These are phyloP conservation scores for Austroboletus eburneus DNA, from an alignment of 768 basidiomycete species.

Conservation along the genomic window DNA sequence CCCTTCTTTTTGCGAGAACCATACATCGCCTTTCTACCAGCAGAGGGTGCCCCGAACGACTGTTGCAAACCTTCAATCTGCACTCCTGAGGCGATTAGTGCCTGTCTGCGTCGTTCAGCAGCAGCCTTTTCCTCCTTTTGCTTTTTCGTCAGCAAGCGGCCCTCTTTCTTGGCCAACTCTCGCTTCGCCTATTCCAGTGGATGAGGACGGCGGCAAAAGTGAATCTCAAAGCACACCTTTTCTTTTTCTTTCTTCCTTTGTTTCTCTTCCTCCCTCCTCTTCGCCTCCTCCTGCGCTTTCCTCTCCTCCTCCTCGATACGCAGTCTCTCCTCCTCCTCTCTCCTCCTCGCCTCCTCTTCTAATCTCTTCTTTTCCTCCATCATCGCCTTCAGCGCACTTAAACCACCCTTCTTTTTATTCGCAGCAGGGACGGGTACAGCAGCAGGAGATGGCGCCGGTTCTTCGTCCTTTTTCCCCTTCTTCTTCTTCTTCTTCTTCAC, in stretches of 20 bases:
- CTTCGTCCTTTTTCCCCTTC: slow-evolving; percentile 71
- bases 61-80: slow-evolving; percentile 88
- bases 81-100: slow-evolving; percentile 84
- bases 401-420: slow-evolving; percentile 70
- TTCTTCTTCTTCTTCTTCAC: slow-evolving; percentile 86
- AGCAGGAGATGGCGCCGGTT: slow-evolving; percentile 35
- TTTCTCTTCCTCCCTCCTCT: slow-evolving; percentile 77
- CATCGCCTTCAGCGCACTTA: slow-evolving; percentile 82
- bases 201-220: neutral
- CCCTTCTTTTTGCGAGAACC: slow-evolving; percentile 80
- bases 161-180: slow-evolving; percentile 90
- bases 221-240: slow-evolving; percentile 49
- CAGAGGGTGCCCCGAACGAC: slow-evolving; percentile 36
- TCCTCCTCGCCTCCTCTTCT: slow-evolving; percentile 75
- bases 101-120: slow-evolving; percentile 87
- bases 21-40: slow-evolving; percentile 73
- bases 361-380: slow-evolving; percentile 89
- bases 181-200: slow-evolving; percentile 65
- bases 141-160: slow-evolving; percentile 92
- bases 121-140: slow-evolving; percentile 91
- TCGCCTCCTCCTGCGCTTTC: slow-evolving; percentile 69
- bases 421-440: slow-evolving; percentile 35
- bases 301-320: slow-evolving; percentile 90
- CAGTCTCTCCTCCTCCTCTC: slow-evolving; percentile 72
- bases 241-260: slow-evolving; percentile 83